A percentile compares a stretch with the other conserved stretches of the same genome.
These are phyloP conservation scores for Chlamydomonas reinhardtii DNA, from an alignment of 163 green algal species.

Conservation along the genomic window DNA sequence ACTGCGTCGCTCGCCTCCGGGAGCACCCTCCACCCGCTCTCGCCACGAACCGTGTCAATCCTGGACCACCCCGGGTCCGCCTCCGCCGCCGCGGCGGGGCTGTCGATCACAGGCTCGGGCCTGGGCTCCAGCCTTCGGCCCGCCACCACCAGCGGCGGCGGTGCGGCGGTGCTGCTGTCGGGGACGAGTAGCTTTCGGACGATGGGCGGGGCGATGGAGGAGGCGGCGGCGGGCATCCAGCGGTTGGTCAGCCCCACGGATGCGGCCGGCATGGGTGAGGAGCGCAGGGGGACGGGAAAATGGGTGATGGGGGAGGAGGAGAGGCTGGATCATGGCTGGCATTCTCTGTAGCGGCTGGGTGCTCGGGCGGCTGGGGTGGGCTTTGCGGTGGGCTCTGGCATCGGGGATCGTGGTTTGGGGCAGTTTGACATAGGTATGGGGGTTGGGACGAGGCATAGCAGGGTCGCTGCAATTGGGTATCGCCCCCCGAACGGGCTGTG, in stretches of 20 bases:
- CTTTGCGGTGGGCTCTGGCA: no score
- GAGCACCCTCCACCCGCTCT: neutral
- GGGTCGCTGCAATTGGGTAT: no score
- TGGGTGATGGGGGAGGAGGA: neutral
- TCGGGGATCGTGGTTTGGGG: no score
- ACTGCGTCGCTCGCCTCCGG: neutral
- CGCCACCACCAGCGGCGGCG: neutral
- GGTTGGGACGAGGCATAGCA: no score
- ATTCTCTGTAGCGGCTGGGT: no score
- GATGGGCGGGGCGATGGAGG: neutral
- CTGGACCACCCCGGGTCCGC: constrained; percentile 12
- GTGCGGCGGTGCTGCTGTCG: neutral
- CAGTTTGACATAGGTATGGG: no score
- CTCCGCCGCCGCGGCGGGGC: neutral
- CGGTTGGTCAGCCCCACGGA: neutral
- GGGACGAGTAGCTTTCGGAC: neutral
- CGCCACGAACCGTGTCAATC: constrained; percentile 29
- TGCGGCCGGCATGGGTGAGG: neutral
- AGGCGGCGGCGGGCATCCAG: neutral
- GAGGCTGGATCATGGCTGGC: no score
- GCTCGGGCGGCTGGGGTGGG: no score
- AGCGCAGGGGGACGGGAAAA: no score
- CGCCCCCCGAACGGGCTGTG: no score
- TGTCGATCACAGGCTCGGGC: neutral
- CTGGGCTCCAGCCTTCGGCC: neutral